phyloP scores from a whole-genome alignment of 1,284 basidiomycete species.

The Cutaneotrichosporon mucoides region DNA sequence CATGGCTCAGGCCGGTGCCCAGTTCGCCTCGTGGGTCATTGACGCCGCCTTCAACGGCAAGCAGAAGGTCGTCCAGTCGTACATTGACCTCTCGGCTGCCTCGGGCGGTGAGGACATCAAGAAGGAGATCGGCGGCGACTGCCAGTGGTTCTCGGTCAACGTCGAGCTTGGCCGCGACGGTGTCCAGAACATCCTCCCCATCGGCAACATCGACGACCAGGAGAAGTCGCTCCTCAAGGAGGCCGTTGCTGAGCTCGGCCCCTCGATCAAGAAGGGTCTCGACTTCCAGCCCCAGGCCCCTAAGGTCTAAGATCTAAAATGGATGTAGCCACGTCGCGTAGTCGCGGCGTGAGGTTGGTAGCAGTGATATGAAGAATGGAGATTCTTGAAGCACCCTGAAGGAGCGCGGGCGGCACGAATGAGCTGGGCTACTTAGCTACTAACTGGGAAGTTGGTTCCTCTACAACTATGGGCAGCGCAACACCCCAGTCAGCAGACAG shows the following conservation, averaged over 20 bases:
- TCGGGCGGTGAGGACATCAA: slow-evolving; percentile 47
- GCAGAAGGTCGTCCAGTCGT: slow-evolving; percentile 78
- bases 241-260: slow-evolving; percentile 54
- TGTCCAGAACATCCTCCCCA: slow-evolving; percentile 55
- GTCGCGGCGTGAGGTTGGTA: no score
- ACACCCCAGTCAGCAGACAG: no score
- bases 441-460: no score
- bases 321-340: no score
- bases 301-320: slow-evolving; percentile 23
- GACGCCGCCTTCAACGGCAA: slow-evolving; percentile 76
- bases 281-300: slow-evolving; percentile 42
- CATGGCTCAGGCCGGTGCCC: slow-evolving; percentile 91
- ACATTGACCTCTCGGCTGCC: slow-evolving; percentile 67
- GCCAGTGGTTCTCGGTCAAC: slow-evolving; percentile 85
- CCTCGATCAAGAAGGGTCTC: slow-evolving; percentile 54
- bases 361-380: no score
- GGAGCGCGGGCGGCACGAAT: no score
- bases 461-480: no score
- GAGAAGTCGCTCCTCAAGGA: slow-evolving; percentile 53
- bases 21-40: slow-evolving; percentile 77
- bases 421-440: no score
- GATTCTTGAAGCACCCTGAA: no score
- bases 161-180: slow-evolving; percentile 71
- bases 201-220: slow-evolving; percentile 53
- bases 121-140: slow-evolving; percentile 50